Conservation (phyloP, 495 filamentous ascomycete genomes). For the Aspergillus conjunctus region DNA sequence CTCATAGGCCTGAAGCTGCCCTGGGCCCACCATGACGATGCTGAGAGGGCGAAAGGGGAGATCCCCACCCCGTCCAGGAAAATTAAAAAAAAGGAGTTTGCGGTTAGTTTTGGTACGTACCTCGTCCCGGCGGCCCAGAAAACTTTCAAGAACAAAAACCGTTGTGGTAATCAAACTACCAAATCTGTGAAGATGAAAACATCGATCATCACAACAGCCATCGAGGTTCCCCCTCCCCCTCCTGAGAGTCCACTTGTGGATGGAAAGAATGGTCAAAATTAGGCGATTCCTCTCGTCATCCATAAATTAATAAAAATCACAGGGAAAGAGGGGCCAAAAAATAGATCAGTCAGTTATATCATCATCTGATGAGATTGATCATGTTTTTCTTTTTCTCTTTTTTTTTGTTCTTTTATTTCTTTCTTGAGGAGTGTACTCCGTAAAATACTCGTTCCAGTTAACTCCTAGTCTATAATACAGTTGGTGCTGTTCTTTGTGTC, state of each 20-base stretch:
- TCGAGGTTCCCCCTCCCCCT: background rate
- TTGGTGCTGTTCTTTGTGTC: background rate
- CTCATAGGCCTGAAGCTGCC: background rate
- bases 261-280: no score
- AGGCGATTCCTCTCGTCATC: background rate
- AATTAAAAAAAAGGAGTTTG: constrained; percentile 25
- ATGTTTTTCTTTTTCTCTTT: background rate
- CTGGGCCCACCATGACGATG: background rate
- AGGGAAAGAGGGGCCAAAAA: background rate
- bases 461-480: background rate
- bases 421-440: background rate
- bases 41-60: constrained; percentile 16
- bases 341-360: background rate
- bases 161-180: constrained; percentile 10
- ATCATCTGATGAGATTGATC: constrained; percentile 10
- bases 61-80: constrained; percentile 23
- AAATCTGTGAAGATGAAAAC: constrained; percentile 18
- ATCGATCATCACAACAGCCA: background rate
- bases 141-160: constrained; percentile 16
- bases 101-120: background rate
- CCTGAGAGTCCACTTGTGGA: no score
- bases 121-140: background rate
- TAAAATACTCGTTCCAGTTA: background rate
- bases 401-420: background rate
- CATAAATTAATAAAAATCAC: background rate